Conservation (phyloP, 768 basidiomycete species). For the Phlebiopsis flavidoalba region DNA sequence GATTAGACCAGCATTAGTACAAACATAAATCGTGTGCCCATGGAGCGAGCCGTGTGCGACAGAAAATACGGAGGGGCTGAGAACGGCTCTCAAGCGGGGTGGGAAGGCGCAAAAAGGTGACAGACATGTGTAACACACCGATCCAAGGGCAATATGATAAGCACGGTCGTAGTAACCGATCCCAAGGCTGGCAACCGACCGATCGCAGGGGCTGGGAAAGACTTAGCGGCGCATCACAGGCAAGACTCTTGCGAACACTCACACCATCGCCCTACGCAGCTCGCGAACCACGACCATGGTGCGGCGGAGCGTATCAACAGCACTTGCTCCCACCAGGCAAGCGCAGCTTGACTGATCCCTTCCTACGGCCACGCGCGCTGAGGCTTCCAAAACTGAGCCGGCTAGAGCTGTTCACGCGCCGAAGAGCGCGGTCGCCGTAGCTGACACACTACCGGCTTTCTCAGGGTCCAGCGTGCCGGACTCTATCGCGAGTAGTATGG, state of each 20-base stretch:
- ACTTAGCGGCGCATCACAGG: neutral
- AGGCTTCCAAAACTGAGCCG: conserved; percentile 82
- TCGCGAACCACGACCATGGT: neutral
- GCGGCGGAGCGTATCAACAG: conserved; percentile 39
- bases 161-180: neutral
- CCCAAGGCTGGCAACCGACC: neutral
- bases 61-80: neutral
- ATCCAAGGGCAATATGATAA: neutral
- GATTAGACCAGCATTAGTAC: conserved; percentile 3
- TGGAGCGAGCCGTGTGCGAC: neutral
- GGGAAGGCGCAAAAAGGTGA: neutral
- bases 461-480: conserved; percentile 90
- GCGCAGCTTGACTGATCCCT: conserved; percentile 53
- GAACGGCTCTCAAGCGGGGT: conserved; percentile 5
- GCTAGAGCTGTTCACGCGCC: conserved; percentile 88
- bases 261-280: neutral
- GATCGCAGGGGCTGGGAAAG: neutral
- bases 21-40: neutral
- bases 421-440: conserved; percentile 90
- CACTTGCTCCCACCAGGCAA: conserved; percentile 47
- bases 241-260: neutral
- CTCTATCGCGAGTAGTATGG: conserved; percentile 87
- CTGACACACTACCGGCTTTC: conserved; percentile 89
- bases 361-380: conserved; percentile 56
- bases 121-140: neutral